phyloP scores from a whole-genome alignment of 441 rosid species.

The Adansonia grandidieri region DNA sequence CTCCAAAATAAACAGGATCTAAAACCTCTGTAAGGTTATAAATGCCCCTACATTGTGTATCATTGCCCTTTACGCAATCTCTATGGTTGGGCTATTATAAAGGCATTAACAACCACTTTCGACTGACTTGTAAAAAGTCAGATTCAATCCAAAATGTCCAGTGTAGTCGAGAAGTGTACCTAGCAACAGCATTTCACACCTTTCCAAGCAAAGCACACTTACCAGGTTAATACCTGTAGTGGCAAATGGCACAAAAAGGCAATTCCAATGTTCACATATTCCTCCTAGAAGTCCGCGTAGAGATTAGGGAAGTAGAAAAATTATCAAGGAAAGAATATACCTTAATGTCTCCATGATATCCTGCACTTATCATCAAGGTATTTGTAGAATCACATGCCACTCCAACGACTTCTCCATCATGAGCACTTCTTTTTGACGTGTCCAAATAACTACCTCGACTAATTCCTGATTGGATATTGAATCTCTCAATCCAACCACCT shows the following conservation, averaged over 20 bases:
- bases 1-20: background rate
- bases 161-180: background rate
- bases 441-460: conserved; percentile 88
- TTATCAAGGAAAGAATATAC: conserved; percentile 31
- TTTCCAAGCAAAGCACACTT: background rate
- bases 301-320: background rate
- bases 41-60: background rate
- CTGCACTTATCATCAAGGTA: conserved; percentile 89
- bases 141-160: background rate
- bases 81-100: background rate
- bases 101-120: background rate
- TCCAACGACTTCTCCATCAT: conserved; percentile 86
- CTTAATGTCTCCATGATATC: conserved; percentile 91
- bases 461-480: conserved; percentile 96
- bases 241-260: background rate
- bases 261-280: background rate
- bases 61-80: background rate
- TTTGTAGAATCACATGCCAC: conserved; percentile 96
- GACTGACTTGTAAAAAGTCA: background rate
- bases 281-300: background rate
- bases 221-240: background rate
- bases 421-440: conserved; percentile 58
- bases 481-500: conserved; percentile 94
- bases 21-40: background rate
- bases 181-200: background rate